Evolutionary conservation across 139 green algal species (phyloP).

Genomic region (Chlamydomonas asymmetrica): DNA sequence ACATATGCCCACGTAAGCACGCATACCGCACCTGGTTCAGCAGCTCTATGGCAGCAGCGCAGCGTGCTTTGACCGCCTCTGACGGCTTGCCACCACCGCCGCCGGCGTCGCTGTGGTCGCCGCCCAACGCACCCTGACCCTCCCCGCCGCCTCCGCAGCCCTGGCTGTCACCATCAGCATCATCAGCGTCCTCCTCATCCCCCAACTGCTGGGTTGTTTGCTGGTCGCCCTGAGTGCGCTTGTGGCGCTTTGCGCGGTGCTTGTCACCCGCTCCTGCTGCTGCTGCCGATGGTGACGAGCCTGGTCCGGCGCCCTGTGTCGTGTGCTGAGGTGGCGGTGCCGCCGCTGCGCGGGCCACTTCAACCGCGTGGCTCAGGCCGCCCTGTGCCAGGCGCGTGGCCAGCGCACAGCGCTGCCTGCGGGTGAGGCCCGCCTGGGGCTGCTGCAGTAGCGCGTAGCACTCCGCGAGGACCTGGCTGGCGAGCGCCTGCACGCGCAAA

Average conservation of each 20-base stretch:
- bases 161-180: not conserved
- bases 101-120: not conserved
- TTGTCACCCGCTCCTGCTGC: not conserved
- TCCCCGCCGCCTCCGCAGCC: not conserved
- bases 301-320: not conserved
- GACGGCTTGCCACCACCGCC: not conserved
- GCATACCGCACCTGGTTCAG: conserved; percentile 15
- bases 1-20: not conserved
- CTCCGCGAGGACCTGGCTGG: conserved; percentile 11
- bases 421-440: not conserved
- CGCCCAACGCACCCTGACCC: not conserved
- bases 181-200: not conserved
- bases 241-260: not conserved
- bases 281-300: not conserved
- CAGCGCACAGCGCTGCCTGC: not conserved
- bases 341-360: not conserved
- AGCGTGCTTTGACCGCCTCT: not conserved
- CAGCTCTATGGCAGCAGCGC: conserved; percentile 2
- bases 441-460: conserved; percentile 12
- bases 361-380: conserved; percentile 6
- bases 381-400: not conserved
- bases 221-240: not conserved
- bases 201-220: not conserved
- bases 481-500: not conserved
- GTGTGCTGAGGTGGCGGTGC: not conserved